Evolutionary conservation across 805 yeast species (phyloP), one percentile per base, ranked within the genome.

Genomic region (Yarrowia hollandica): DNA sequence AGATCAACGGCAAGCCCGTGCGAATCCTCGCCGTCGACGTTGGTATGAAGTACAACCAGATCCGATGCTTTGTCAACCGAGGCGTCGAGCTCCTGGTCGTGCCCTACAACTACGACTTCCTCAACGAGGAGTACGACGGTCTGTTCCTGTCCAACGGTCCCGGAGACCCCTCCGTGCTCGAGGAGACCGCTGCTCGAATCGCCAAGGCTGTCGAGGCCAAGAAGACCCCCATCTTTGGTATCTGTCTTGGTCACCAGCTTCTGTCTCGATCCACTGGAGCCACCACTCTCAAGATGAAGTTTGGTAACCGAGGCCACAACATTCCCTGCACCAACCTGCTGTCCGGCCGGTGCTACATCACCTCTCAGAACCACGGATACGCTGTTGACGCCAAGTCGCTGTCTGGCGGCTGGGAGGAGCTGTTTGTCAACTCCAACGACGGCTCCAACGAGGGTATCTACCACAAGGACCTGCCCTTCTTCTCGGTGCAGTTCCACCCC

Each of bases 231-330:
- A 80, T 94, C 60, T 94, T 94, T 69, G 99, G 99, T 82, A 94
- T 94, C 72, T 94, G 99, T 82, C 79, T 94, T 65, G 99, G 99
- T 74, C 99, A 94, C 76, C 99, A 94, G 79, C 82, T 94, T 70
- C 75, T 94, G 71, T 96, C 98, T 26, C 81, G 95, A 75, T 96
- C 99, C 50, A 77, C 94, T 57, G 99, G 99, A 70, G 98, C 98
- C 62, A 79, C 88, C 28, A 94, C 99, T 46, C 66, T 83, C 67
- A 94, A 94, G 77, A 77, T 94, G 77, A 91, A 91, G 77, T 94
- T 90, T 69, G 99, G 99, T 84, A 94, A 94, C 81, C 90, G 99
- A 81, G 99, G 97, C 69, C 99, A 94, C 77, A 94, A 94, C 75
- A 94, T 94, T 67, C 99, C 99, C 62, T 88, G 94, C 77, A 88